A percentile compares a stretch with the other conserved stretches of the same genome.
phyloP scores from a whole-genome alignment of 805 yeast genomes.

The Saturnispora zaruensis region DNA sequence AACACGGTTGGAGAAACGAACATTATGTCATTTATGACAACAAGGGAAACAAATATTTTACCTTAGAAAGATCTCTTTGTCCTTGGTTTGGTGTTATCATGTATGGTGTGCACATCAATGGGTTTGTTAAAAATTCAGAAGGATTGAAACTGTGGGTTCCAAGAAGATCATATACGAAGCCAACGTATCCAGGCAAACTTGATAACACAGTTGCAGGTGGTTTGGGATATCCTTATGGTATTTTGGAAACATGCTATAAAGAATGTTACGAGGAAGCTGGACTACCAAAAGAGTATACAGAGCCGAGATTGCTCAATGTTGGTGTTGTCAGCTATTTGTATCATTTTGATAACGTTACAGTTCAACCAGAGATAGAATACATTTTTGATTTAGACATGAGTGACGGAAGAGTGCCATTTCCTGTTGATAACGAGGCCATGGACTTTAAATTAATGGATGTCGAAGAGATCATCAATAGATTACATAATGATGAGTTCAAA shows the following conservation, averaged over 20 bases:
- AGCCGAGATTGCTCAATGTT: conserved; percentile 34
- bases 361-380: conserved; percentile 86
- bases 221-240: conserved; percentile 69
- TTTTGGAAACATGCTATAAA: conserved; percentile 69
- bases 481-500: conserved; percentile 61
- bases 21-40: conserved; percentile 63
- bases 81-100: conserved; percentile 79
- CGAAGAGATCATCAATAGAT: conserved; percentile 43
- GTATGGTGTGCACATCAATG: conserved; percentile 84
- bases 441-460: conserved; percentile 58
- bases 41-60: conserved; percentile 46
- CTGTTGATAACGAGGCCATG: conserved; percentile 70
- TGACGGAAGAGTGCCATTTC: conserved; percentile 40
- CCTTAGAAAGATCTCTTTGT: conserved; percentile 73
- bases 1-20: conserved; percentile 82
- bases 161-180: conserved; percentile 63
- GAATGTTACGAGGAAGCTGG: conserved; percentile 93
- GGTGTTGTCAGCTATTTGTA: conserved; percentile 69
- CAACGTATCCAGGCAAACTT: conserved; percentile 83
- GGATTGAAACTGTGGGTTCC: conserved; percentile 73
- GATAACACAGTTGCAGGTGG: conserved; percentile 98
- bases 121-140: conserved; percentile 42
- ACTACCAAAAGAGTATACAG: conserved; percentile 42
- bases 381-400: conserved; percentile 61
- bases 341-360: conserved; percentile 32